Base-by-base conservation (phyloP, 2,329 filamentous ascomycete species). In the Aulographum hederae region DNA sequence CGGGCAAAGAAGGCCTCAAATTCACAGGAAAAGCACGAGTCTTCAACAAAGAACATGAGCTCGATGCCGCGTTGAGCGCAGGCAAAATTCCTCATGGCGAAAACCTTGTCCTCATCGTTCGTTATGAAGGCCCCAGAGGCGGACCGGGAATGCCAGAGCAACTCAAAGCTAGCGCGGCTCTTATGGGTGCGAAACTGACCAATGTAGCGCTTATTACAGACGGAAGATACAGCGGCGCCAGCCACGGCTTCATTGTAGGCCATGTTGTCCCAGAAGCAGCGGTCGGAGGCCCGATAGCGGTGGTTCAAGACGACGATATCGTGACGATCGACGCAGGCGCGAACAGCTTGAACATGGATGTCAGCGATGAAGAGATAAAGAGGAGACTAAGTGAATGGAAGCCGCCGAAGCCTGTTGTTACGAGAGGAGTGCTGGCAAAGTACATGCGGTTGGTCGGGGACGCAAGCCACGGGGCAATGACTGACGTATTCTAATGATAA, bases 131-230 rank as follows among this genome's bases (percentile, higher is more conserved):
- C 0, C 86, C 86, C 10, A 85, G 81, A 49, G 86, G 86, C 38
- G 86, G 86, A 0, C 86, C 86, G 0, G 86, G 86, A 27, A 95
- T 95, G 86, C 86, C 85, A 2, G 86, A 95, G 56, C 84, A 93
- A 55, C 67, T 95, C 28, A 82, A 78, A 50, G 80, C 86, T 8
- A 78, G 71, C 36, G 84, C 84, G 0, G 81, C 85, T 13, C 80
- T 95, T 42, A 93, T 93, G 78, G 86, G 86, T 30, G 86, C 86
- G 1, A 78, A 78, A 10, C 61, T 95, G 32, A 80, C 64, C 32
- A 92, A 93, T 45, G 70, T 94, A 6, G 85, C 86, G 0, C 67
- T 95, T 11, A 81, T 95, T 30, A 95, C 86, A 0, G 86, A 95
- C 49, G 86, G 86, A 0, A 62, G 86, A 28, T 95, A 94, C 53